A percentile compares a stretch with the other conserved stretches of the same genome.
Conservation (phyloP, 2,329 filamentous ascomycete species). For the Clonostachys rosea region DNA sequence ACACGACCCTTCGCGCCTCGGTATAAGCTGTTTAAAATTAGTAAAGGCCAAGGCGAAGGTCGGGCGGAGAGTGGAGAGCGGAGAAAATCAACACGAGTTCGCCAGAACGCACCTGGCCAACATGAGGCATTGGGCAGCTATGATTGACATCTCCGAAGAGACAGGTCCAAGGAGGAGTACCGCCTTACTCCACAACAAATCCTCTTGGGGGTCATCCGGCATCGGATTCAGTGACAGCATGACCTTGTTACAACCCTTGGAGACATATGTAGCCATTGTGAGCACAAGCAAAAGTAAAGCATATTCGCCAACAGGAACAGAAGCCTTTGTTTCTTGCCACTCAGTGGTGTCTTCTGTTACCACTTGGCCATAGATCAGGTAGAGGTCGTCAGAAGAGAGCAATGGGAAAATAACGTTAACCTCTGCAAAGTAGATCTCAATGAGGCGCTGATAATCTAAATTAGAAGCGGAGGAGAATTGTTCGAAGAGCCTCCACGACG, state of each 20-base stretch:
- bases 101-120: constrained; percentile 14
- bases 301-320: not conserved
- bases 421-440: constrained; percentile 10
- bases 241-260: not conserved
- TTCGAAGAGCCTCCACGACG: not conserved
- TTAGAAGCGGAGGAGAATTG: not conserved
- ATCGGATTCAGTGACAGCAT: not conserved
- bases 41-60: too few relatives aligned
- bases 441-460: not conserved
- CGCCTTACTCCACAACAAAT: constrained; percentile 13
- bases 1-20: constrained; percentile 13
- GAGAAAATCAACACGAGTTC: not conserved
- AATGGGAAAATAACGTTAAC: constrained; percentile 16
- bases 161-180: constrained; percentile 12
- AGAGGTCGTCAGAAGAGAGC: constrained; percentile 1
- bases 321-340: too few relatives aligned
- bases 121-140: constrained; percentile 17
- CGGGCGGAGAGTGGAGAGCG: too few relatives aligned
- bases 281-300: not conserved
- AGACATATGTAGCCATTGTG: not conserved
- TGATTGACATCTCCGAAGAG: constrained; percentile 10
- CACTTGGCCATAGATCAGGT: not conserved
- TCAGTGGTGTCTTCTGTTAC: too few relatives aligned
- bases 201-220: not conserved
- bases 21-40: constrained; percentile 10